phyloP scores from a whole-genome alignment of 768 basidiomycete species.

The Mycena crocata region DNA sequence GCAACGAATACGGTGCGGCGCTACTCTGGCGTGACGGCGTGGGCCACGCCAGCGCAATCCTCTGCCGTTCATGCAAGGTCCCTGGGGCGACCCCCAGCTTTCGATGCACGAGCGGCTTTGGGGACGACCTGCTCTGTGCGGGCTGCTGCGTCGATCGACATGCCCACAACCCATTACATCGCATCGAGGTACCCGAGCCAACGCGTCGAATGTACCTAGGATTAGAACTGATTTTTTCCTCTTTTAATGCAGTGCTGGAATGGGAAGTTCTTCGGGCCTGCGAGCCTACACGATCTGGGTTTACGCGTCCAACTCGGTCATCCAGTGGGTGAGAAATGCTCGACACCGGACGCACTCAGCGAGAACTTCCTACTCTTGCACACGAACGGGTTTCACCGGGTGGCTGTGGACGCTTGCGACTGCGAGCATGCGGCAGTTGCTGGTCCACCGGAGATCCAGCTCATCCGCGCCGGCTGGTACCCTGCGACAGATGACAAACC shows the following conservation, averaged over 20 bases:
- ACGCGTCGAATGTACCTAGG: too few species aligned
- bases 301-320: not conserved
- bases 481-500: conserved; percentile 8
- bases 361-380: not conserved
- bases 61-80: not conserved
- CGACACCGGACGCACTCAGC: not conserved
- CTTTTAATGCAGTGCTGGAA: not conserved
- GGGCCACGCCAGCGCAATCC: not conserved
- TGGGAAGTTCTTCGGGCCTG: not conserved
- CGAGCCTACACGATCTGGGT: not conserved
- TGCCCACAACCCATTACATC: not conserved
- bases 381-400: not conserved
- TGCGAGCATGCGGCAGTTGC: not conserved
- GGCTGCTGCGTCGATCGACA: not conserved
- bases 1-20: not conserved
- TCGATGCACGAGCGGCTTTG: not conserved
- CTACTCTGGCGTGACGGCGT: not conserved
- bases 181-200: not conserved
- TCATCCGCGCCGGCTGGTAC: conserved; percentile 3
- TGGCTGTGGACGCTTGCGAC: not conserved
- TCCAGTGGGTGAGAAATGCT: not conserved
- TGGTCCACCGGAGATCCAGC: not conserved
- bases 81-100: not conserved
- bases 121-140: not conserved
- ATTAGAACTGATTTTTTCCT: not conserved